Base-by-base conservation (phyloP, 2,329 filamentous ascomycete genomes). In the Sporothrix luriei region DNA sequence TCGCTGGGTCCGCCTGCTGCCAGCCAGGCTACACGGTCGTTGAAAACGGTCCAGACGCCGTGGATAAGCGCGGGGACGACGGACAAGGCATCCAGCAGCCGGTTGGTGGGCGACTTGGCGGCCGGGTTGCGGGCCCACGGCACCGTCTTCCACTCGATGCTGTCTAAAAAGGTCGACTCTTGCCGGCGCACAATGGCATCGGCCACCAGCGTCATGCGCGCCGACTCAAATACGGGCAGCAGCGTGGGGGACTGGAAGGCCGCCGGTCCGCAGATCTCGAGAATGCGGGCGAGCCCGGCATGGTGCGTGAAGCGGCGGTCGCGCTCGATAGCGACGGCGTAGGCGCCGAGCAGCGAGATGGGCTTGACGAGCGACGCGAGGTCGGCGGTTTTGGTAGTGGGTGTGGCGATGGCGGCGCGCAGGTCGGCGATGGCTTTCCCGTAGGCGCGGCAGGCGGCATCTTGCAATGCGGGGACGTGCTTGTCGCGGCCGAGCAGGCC, bases 301-400 rank as follows among this genome's bases (percentile, higher is more conserved):
- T 76, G 73, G 38, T 76, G 75, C 13, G 75, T 76, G 48, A 76
- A 73, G 6, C 75, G 73, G 6, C 74, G 68, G 54, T 76, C 75
- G 7, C 72, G 69, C 49, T 76, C 75, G 10, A 76, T 72, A 11
- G 73, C 71, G 10, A 76, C 72, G 49, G 73, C 51, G 59, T 75
- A 74, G 3, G 74, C 71, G 0, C 73, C 74, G 66, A 75, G 70
- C 14, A 75, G 55, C 2, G 70, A 59, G 10, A 75, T 73, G 9
- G 73, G 74, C 33, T 73, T 74, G 16, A 74, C 70, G 9, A 74
- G 68, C 0, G 54, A 49, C 9, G 73, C 73, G 11, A 74, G 69
- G 57, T 69, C 68, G 16, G 61, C 68, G 29, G 71, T 43, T 19
- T 24, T n/a, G 33, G 33, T 69, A 43, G 66, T 68, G 4, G 59